Percentiles rank a stretch among this genome's conserved stretches.
Conservation (phyloP, 441 rosid species). For the Flueggea neowawraea region DNA sequence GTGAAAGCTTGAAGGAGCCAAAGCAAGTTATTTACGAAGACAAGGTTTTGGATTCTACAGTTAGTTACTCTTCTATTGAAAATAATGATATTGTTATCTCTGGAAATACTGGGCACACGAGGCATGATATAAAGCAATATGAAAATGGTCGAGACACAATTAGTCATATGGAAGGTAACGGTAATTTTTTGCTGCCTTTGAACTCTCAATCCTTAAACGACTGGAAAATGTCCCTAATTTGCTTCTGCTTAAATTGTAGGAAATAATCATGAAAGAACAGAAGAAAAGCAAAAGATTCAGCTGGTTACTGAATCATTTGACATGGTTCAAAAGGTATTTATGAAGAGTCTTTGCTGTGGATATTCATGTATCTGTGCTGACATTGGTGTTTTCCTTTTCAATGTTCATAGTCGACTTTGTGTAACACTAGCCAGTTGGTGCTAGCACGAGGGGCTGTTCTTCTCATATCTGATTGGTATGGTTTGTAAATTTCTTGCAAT, state of each 20-base stretch:
- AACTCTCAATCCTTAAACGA: neutral
- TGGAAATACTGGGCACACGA: constrained; percentile 21
- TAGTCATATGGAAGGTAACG: constrained; percentile 32
- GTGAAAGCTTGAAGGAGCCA: constrained; percentile 67
- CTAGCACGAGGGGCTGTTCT: too few species aligned
- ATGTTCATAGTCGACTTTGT: too few species aligned
- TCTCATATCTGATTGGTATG: too few species aligned
- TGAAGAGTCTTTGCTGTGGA: neutral
- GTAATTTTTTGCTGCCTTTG: constrained; percentile 24
- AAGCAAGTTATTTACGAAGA: constrained; percentile 54
- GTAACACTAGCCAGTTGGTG: too few species aligned
- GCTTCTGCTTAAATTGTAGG: constrained; percentile 38
- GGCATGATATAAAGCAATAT: constrained; percentile 18
- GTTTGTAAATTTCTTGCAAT: neutral
- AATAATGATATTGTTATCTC: constrained; percentile 20
- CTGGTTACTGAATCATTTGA: constrained; percentile 18
- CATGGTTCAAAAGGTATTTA: constrained; percentile 45
- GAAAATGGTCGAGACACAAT: constrained; percentile 21
- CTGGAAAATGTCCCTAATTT: constrained; percentile 9
- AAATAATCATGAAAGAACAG: constrained; percentile 30
- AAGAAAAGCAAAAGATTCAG: constrained; percentile 24
- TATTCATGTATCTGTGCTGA: too few species aligned
- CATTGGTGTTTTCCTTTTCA: too few species aligned
- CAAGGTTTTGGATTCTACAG: constrained; percentile 40
- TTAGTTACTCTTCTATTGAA: constrained; percentile 23